These are phyloP conservation scores for Encephalitozoon intestinalis DNA, from an alignment of 371 early-diverging fungal genomes.

Conservation along the genomic window DNA sequence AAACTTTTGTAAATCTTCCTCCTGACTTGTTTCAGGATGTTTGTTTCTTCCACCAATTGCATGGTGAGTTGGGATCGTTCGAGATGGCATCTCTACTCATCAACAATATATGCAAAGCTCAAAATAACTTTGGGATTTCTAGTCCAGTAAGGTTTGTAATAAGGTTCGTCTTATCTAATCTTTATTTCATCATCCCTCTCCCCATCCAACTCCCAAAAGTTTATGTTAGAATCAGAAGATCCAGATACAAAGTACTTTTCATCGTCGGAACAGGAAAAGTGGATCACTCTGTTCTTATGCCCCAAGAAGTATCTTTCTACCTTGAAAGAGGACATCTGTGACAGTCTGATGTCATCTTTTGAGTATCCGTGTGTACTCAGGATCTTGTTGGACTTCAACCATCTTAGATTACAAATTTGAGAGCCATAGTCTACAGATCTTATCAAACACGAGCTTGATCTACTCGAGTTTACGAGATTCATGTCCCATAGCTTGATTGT, in stretches of 20 bases:
- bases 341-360: slow-evolving; percentile 59
- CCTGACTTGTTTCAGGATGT: neutral
- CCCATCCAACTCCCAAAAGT: slow-evolving; percentile 56
- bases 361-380: slow-evolving; percentile 62
- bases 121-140: too few species aligned
- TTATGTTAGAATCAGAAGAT: slow-evolving; percentile 54
- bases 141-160: neutral
- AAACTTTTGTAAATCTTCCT: neutral
- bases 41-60: neutral
- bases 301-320: slow-evolving; percentile 39
- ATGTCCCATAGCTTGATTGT: slow-evolving; percentile 58
- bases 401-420: slow-evolving; percentile 60
- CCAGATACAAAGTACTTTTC: slow-evolving; percentile 61
- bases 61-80: too few species aligned
- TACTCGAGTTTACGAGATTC: neutral
- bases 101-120: too few species aligned
- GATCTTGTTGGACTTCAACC: slow-evolving; percentile 55
- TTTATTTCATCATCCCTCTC: slow-evolving; percentile 23
- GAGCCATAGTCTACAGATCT: slow-evolving; percentile 51
- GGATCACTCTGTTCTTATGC: slow-evolving; percentile 61
- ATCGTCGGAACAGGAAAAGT: slow-evolving; percentile 57
- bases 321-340: neutral
- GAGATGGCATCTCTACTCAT: too few species aligned
- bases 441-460: slow-evolving; percentile 8
- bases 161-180: slow-evolving; percentile 15